Evolutionary conservation across 768 basidiomycete species (phyloP), one percentile per base, ranked within the genome.

Genomic region (Porphyrellus cyaneotinctus): DNA sequence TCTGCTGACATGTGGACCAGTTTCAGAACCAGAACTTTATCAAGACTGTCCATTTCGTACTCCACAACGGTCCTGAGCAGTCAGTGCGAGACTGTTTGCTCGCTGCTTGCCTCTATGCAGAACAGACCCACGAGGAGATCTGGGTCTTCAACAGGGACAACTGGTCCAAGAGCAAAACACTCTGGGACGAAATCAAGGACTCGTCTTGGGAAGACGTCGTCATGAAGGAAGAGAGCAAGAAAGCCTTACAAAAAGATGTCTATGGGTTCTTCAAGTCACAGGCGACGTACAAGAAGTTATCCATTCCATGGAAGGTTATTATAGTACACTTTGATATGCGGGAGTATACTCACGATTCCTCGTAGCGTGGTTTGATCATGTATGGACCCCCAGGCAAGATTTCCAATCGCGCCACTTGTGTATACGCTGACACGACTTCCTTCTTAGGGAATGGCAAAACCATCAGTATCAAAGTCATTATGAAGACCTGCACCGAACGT

Each of bases 201-300:
- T 84, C 84, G 1, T 73, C 81, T 61, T 91, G 88, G 88, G 74
- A 81, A 24, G 84, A 88, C 54, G 80, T 91, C 31, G 82, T 91
- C 47, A 75, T 91, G 54, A 83, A 85, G 53, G 78, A 82, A 0
- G 74, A 75, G 7, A 86, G 84, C 72, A 93, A 93, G 72, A 71
- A 70, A 31, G 70, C 74, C 2, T 54, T 94, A 22, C 78, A 84
- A 69, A 84, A 88, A 60, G 91, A 93, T 43, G 74, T 92, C 10
- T 78, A 81, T 30, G 87, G 85, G 0, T 94, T 94, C 74, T 91
- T 91, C 67, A 73, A 77, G n/a, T 85, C 87, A 0, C 82, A 90
- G 60, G 61, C 75, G 47, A 71, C 87, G 2, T 93, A 92, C 72
- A 85, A 83, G 66, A 79, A 82, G 17, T 74, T 91, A 4, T 77